Percentiles rank a stretch among this genome's conserved stretches.
phyloP scores from a whole-genome alignment of 768 basidiomycete species.

The Fibroporia radiculosa region DNA sequence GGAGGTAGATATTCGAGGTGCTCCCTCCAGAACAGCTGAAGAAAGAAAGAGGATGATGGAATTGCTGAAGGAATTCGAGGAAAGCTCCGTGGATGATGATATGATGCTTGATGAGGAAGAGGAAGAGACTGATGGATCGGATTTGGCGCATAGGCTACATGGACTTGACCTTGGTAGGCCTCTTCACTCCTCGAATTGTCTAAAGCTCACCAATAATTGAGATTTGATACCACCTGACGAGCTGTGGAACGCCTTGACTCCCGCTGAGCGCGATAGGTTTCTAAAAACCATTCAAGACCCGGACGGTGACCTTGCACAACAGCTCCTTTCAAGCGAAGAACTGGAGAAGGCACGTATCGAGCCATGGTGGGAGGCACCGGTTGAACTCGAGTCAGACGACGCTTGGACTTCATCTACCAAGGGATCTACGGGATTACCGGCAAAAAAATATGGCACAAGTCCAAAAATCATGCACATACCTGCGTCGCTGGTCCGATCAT shows the following conservation, averaged over 20 bases:
- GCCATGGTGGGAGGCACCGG: conserved; percentile 68
- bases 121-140: conserved; percentile 28
- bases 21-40: conserved; percentile 43
- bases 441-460: conserved; percentile 23
- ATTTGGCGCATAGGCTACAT: conserved; percentile 44
- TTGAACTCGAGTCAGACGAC: conserved; percentile 2
- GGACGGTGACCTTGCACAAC: conserved; percentile 47
- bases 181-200: neutral
- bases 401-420: neutral
- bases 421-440: conserved; percentile 5
- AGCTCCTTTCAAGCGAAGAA: conserved; percentile 51
- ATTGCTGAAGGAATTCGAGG: conserved; percentile 65
- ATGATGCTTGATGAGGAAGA: conserved; percentile 30
- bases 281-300: conserved; percentile 53
- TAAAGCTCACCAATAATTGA: conserved; percentile 24
- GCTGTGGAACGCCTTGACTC: conserved; percentile 54
- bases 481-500: conserved; percentile 31
- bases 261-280: conserved; percentile 56
- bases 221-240: conserved; percentile 48
- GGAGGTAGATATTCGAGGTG: conserved; percentile 50
- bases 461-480: conserved; percentile 44
- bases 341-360: conserved; percentile 38
- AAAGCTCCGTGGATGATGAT: conserved; percentile 36
- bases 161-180: conserved; percentile 55
- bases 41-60: conserved; percentile 65